Percentiles rank a stretch among this genome's conserved stretches.
Conservation (phyloP, 352 stramenopile genomes). For the Globisporangium carolinianum region DNA sequence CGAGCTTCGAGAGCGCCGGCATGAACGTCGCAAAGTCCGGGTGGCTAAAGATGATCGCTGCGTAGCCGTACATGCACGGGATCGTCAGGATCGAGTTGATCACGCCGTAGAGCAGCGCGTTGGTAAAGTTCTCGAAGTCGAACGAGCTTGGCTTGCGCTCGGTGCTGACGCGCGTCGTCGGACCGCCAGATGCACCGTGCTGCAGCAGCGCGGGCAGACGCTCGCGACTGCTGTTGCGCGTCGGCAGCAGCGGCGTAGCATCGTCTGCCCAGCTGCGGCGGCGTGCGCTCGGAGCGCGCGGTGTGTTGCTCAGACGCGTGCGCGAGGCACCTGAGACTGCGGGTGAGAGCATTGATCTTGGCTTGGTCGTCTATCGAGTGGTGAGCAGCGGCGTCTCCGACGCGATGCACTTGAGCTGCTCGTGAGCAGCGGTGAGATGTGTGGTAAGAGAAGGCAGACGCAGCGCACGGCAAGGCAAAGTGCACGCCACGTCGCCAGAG, state of each 20-base stretch:
- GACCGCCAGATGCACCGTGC: background rate
- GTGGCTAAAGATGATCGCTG: constrained; percentile 93
- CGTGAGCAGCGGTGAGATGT: too few species aligned
- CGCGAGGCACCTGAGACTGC: constrained; percentile 52
- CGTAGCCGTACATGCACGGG: constrained; percentile 93
- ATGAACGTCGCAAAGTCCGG: constrained; percentile 85
- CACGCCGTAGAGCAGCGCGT: constrained; percentile 78
- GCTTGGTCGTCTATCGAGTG: too few species aligned
- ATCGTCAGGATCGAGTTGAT: constrained; percentile 94
- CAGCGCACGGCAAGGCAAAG: too few species aligned
- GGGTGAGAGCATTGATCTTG: constrained; percentile 40
- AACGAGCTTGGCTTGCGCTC: background rate
- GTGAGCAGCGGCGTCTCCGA: too few species aligned
- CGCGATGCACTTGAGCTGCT: too few species aligned
- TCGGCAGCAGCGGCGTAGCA: constrained; percentile 21
- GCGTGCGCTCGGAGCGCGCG: constrained; percentile 13
- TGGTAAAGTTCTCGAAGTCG: constrained; percentile 36
- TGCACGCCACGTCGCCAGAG: too few species aligned
- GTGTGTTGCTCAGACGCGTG: constrained; percentile 30
- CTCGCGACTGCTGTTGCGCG: constrained; percentile 6
- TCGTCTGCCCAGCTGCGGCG: constrained; percentile 29
- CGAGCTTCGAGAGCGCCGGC: constrained; percentile 93
- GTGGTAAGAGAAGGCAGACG: too few species aligned
- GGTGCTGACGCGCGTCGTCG: constrained; percentile 1
- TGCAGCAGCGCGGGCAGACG: background rate